Conservation (phyloP, 208 protist genomes). For the Leishmania arabica region DNA sequence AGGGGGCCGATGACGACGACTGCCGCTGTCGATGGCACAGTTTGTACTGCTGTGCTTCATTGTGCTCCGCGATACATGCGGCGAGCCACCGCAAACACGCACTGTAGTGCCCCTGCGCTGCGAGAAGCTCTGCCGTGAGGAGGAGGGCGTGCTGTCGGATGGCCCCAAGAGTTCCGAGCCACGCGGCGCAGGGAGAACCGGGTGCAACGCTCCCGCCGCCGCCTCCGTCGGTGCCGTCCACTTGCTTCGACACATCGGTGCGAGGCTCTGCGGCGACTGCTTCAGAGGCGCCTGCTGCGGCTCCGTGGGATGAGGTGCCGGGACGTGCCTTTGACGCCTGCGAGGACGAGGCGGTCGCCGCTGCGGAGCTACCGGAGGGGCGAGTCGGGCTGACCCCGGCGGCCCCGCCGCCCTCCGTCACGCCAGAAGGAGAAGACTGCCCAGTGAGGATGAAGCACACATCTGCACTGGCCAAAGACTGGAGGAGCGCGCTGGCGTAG, state of each 20-base stretch:
- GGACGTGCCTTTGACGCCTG: constrained; percentile 1
- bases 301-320: background rate
- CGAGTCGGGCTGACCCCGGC: background rate
- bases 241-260: background rate
- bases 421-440: background rate
- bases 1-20: background rate
- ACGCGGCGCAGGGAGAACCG: background rate
- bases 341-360: constrained; percentile 1
- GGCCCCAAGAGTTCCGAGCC: constrained; percentile 14
- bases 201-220: background rate
- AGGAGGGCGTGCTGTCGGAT: constrained; percentile 27
- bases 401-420: background rate
- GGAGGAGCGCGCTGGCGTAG: constrained; percentile 50
- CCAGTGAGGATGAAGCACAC: constrained; percentile 16
- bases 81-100: constrained; percentile 21
- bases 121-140: constrained; percentile 21
- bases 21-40: background rate
- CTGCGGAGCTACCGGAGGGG: background rate
- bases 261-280: background rate
- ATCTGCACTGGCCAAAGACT: constrained; percentile 36
- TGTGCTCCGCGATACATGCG: constrained; percentile 20
- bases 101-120: constrained; percentile 28
- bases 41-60: constrained; percentile 2
- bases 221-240: background rate
- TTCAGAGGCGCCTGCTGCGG: background rate